Base-by-base conservation (phyloP, 768 basidiomycete species). In the Lentinus tigrinus region DNA sequence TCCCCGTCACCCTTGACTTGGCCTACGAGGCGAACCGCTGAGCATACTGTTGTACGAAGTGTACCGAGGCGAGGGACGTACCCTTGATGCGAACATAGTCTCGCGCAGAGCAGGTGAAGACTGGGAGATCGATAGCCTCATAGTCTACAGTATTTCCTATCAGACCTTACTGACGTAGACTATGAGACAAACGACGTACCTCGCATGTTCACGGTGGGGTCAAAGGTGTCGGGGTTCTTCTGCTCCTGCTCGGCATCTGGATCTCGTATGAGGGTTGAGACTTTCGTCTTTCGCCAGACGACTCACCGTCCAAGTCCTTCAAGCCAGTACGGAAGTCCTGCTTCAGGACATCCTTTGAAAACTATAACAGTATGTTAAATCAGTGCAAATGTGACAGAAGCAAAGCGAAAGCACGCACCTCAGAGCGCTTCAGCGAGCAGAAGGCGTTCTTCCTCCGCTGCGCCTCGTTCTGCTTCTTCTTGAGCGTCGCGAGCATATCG, bases 1-100 rank as follows among this genome's bases (percentile, higher is more conserved):
- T 79, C 78, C 14, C 85, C 84, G 54, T 87, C 85, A 26, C 84
- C 84, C 64, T 79, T 79, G 26, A 83, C 78, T 72, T 85, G 83
- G 14, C 78, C 84, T 83, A 50, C 14, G 37, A 52, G 5, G n/a
- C 3, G n/a, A 16, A 11, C 27, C 16, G 10, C 34, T 24, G 56
- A n/a, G 21, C 31, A n/a, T 48, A 17, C 37, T 31, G 31, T 31
- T 31, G 31, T 31, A 31, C 31, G 11, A 23, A 23, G 39, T n/a
- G 16, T 11, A 21, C 10, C 7, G 36, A 60, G 46, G 23, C 8
- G 24, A 9, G n/a, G 54, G 36, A 68, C 62, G 39, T 77, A 80
- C 79, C 73, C 42, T 77, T 83, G 23, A 85, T 66, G 40, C 84
- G 73, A 17, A 84, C 76, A 61, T 87, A 86, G 66, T 87, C 84